Evolutionary conservation across 371 early-diverging fungal genomes (phyloP).

Genomic region (Mortierella sp.): DNA sequence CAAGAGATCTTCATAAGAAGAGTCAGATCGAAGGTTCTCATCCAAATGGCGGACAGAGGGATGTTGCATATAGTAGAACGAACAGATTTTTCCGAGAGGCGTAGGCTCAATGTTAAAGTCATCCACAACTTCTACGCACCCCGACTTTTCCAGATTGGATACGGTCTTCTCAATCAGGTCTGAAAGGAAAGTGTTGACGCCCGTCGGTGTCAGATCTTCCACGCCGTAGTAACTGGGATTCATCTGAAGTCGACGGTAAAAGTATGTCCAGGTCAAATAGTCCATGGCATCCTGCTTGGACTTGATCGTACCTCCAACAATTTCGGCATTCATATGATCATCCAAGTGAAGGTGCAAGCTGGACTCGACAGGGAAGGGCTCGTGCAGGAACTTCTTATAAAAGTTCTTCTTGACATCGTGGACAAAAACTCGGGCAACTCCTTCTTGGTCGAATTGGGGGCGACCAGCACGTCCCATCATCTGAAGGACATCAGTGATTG

Average conservation of each 20-base stretch:
- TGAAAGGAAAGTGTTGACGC: constrained; percentile 81
- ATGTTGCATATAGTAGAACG: constrained; percentile 90
- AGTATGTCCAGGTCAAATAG: constrained; percentile 95
- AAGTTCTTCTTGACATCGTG: constrained; percentile 93
- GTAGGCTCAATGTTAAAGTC: constrained; percentile 75
- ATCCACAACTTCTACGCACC: constrained; percentile 76
- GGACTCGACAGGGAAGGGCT: constrained; percentile 92
- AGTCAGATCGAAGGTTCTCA: constrained; percentile 57
- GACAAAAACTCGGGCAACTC: constrained; percentile 92
- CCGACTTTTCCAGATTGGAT: constrained; percentile 69
- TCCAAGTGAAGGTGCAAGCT: constrained; percentile 79
- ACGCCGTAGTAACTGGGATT: constrained; percentile 97
- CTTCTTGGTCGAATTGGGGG: constrained; percentile 96
- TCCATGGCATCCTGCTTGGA: constrained; percentile 93
- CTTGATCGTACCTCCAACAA: constrained; percentile 85
- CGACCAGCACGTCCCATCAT: constrained; percentile 99
- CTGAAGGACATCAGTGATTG: constrained; percentile 96
- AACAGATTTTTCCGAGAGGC: constrained; percentile 83
- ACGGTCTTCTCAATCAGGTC: constrained; percentile 77
- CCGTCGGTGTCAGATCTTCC: constrained; percentile 74
- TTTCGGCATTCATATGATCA: constrained; percentile 94
- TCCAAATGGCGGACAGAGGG: constrained; percentile 79
- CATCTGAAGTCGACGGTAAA: constrained; percentile 88
- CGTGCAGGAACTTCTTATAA: constrained; percentile 96
- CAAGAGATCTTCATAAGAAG: constrained; percentile 69